These are phyloP conservation scores for Ambrosia artemisiifolia DNA, from an alignment of 129 eudicot species.

Conservation along the genomic window DNA sequence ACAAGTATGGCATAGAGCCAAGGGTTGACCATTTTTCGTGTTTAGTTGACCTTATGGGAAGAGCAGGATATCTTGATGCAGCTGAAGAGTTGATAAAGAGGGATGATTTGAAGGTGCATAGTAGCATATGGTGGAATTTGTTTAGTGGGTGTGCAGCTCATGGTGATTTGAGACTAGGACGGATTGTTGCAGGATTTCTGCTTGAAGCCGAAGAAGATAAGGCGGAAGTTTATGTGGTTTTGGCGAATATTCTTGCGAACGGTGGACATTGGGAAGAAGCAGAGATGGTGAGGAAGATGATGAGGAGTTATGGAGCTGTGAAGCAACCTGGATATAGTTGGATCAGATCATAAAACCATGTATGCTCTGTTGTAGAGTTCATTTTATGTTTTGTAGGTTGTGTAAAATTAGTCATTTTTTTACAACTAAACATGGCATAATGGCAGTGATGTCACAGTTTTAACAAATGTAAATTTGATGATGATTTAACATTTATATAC, in stretches of 20 bases:
- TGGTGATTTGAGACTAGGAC: constrained; percentile 70
- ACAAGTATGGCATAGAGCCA: constrained; percentile 56
- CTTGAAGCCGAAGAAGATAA: constrained; percentile 53
- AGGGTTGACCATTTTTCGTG: constrained; percentile 75
- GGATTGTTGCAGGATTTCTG: constrained; percentile 57
- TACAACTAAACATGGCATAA: neutral
- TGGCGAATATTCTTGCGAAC: constrained; percentile 74
- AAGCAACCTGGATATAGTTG: constrained; percentile 91
- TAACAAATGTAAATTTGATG: neutral
- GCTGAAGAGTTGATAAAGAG: constrained; percentile 50
- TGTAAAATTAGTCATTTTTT: neutral
- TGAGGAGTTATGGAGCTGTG: constrained; percentile 48
- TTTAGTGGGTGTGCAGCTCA: constrained; percentile 75
- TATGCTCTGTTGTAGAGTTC: neutral
- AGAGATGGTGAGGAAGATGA: constrained; percentile 58
- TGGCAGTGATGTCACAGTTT: neutral
- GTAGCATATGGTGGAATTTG: constrained; percentile 77
- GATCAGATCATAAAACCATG: constrained; percentile 41
- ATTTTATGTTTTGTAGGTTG: neutral
- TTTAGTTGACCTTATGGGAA: constrained; percentile 67
- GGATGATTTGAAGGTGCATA: constrained; percentile 40
- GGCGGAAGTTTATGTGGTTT: constrained; percentile 57
- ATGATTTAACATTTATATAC: neutral
- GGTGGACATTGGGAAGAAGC: constrained; percentile 86
- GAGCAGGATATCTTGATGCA: constrained; percentile 76